phyloP scores from a whole-genome alignment of 1,139 yeast genomes.

The Geotrichum siamense region DNA sequence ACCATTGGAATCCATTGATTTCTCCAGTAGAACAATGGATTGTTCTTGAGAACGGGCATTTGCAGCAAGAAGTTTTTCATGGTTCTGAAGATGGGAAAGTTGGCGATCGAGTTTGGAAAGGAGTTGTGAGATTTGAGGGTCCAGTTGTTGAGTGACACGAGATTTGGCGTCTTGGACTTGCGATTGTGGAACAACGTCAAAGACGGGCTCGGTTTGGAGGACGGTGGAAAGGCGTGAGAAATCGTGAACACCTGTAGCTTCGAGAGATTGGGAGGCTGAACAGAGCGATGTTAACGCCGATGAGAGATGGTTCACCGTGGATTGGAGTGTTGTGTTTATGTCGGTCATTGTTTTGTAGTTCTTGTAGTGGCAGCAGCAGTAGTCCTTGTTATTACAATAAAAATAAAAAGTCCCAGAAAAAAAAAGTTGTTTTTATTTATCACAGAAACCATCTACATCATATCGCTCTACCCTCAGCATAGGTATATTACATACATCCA shows the following conservation, averaged over 20 bases:
- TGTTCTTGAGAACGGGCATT: slow-evolving; percentile 23
- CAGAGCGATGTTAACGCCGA: slow-evolving; percentile 17
- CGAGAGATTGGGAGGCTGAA: slow-evolving; percentile 22
- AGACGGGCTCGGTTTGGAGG: slow-evolving; percentile 25
- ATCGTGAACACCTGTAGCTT: slow-evolving; percentile 21
- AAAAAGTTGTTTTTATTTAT: no score
- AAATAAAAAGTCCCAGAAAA: no score
- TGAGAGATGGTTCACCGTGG: slow-evolving; percentile 14
- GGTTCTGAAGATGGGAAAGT: slow-evolving; percentile 25
- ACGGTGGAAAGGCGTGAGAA: slow-evolving; percentile 25
- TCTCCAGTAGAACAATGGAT: slow-evolving; percentile 14
- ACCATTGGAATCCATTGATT: slow-evolving; percentile 2
- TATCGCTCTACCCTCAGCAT: no score
- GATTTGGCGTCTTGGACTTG: slow-evolving; percentile 26
- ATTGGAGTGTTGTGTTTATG: slow-evolving; percentile 2
- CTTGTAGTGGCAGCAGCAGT: background rate
- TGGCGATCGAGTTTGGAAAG: slow-evolving; percentile 26
- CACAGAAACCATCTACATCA: no score
- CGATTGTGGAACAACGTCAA: slow-evolving; percentile 30
- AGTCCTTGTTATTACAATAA: no score
- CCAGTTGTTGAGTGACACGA: slow-evolving; percentile 27
- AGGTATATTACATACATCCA: no score
- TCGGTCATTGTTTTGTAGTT: no score
- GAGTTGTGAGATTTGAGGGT: slow-evolving; percentile 27
- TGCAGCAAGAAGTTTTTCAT: slow-evolving; percentile 23